A percentile compares a stretch with the other conserved stretches of the same genome.
phyloP scores from a whole-genome alignment of 148 eudicot species.

The Persicaria maculosa region DNA sequence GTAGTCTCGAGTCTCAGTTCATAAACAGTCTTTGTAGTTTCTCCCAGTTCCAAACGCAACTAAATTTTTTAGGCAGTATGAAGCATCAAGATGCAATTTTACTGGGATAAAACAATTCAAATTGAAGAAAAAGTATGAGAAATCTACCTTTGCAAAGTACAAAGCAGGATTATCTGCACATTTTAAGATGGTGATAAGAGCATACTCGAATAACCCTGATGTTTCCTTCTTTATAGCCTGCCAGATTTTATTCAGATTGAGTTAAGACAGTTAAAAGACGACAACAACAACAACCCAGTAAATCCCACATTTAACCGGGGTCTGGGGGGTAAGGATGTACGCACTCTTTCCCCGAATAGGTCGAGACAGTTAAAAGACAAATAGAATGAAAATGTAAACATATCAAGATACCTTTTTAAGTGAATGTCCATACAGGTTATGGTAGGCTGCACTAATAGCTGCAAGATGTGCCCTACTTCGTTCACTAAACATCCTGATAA shows the following conservation, averaged over 20 bases:
- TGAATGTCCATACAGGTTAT: conserved; percentile 37
- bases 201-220: conserved; percentile 35
- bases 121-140: not conserved
- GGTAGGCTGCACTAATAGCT: conserved; percentile 54
- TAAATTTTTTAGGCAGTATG: not conserved
- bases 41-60: not conserved
- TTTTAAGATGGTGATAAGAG: conserved; percentile 36
- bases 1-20: not conserved
- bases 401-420: conserved; percentile 40
- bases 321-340: too few relatives aligned
- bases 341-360: too few relatives aligned
- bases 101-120: not conserved
- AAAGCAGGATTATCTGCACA: conserved; percentile 47
- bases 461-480: conserved; percentile 77
- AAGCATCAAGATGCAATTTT: conserved; percentile 2
- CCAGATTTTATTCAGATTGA: conserved; percentile 3
- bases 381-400: not conserved
- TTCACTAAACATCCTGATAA: conserved; percentile 59
- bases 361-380: not conserved
- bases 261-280: conserved; percentile 3
- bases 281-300: too few relatives aligned
- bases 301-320: too few relatives aligned
- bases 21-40: not conserved
- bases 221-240: conserved; percentile 60
- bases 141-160: conserved; percentile 44